A percentile compares a stretch with the other conserved stretches of the same genome.
phyloP scores from a whole-genome alignment of 495 filamentous ascomycete species.

The Penicillium longicatenatum region DNA sequence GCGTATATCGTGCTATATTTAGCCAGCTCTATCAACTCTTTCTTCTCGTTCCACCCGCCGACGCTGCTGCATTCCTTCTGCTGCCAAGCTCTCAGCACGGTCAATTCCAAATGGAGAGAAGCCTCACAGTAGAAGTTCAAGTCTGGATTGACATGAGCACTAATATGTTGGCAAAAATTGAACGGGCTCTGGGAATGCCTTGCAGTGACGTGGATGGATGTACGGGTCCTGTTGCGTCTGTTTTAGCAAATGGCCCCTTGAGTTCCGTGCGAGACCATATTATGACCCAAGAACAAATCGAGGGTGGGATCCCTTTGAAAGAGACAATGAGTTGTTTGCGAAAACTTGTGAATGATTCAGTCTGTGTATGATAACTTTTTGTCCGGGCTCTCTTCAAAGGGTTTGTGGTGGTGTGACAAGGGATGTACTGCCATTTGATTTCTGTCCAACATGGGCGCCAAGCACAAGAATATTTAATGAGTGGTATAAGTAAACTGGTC shows the following conservation, averaged over 20 bases:
- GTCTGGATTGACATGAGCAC: constrained; percentile 20
- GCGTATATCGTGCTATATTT: constrained; percentile 22
- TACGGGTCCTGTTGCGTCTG: not conserved
- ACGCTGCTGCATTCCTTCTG: constrained; percentile 15
- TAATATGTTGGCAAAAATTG: constrained; percentile 18
- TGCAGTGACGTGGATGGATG: not conserved
- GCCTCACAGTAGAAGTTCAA: constrained; percentile 16
- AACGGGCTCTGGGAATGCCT: constrained; percentile 11
- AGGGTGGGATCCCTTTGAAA: constrained; percentile 13
- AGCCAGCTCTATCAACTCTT: constrained; percentile 22
- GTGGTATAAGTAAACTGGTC: no score
- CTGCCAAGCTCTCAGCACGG: constrained; percentile 17
- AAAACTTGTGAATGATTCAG: constrained; percentile 16
- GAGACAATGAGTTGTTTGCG: constrained; percentile 22
- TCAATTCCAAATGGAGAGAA: constrained; percentile 20
- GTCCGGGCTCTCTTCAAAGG: not conserved
- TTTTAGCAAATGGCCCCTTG: constrained; percentile 4
- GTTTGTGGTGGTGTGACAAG: not conserved
- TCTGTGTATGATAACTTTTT: constrained; percentile 3
- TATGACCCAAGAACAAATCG: constrained; percentile 14
- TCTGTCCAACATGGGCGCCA: not conserved
- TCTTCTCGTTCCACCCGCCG: constrained; percentile 18
- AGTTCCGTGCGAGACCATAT: constrained; percentile 18
- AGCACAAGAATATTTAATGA: no score
- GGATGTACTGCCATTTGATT: not conserved